Conservation (phyloP, 139 green algal genomes). For the Axilococcus clingmanii region DNA sequence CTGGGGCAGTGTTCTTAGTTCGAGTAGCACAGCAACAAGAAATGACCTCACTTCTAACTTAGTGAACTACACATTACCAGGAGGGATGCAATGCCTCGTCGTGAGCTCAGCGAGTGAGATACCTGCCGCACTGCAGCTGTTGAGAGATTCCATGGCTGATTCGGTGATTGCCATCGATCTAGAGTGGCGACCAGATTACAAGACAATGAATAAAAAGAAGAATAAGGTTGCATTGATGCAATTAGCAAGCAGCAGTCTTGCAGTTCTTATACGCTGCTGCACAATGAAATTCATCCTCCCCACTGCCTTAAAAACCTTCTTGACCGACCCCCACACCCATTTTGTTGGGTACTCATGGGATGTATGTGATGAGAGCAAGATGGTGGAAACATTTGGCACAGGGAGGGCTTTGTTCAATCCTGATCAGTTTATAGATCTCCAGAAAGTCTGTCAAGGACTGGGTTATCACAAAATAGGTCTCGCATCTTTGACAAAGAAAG, state of each 20-base stretch:
- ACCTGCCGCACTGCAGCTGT: constrained; percentile 8
- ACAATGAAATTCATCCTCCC: constrained; percentile 8
- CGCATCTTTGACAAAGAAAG: constrained; percentile 12
- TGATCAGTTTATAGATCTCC: constrained; percentile 20
- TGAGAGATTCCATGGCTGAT: constrained; percentile 22
- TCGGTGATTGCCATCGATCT: constrained; percentile 20
- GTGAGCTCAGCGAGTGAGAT: constrained; percentile 4
- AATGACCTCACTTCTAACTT: background rate
- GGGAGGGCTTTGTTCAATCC: constrained; percentile 4
- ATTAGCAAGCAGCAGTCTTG: constrained; percentile 9
- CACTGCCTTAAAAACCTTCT: constrained; percentile 7
- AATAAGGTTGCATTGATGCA: constrained; percentile 26
- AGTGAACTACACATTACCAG: background rate
- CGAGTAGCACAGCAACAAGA: background rate
- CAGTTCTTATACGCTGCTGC: constrained; percentile 16
- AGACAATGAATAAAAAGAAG: background rate
- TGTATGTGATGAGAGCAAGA: constrained; percentile 17
- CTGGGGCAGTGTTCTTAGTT: constrained; percentile 7
- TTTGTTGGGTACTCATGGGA: constrained; percentile 31
- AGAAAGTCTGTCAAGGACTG: constrained; percentile 4
- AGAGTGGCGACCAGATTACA: constrained; percentile 26
- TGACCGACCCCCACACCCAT: constrained; percentile 16
- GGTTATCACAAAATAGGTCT: constrained; percentile 11
- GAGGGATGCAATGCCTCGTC: constrained; percentile 5
- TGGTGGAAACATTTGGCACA: constrained; percentile 21